These are phyloP conservation scores for Spencermartinsiella europaea DNA, from an alignment of 805 yeast genomes.

Conservation along the genomic window DNA sequence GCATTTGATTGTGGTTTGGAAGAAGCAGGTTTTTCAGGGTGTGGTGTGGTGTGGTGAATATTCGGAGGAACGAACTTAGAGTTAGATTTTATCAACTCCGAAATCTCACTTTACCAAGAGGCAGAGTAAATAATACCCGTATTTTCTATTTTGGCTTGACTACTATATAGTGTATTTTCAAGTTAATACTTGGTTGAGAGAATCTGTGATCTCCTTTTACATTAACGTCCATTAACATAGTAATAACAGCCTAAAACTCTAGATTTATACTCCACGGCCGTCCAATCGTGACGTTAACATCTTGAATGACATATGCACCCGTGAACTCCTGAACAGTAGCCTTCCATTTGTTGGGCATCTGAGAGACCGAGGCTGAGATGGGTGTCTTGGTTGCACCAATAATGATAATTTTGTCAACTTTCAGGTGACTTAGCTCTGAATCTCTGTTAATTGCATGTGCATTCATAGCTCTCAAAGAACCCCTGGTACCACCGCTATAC, in stretches of 20 bases:
- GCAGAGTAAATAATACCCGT: no score
- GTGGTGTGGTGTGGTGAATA: not conserved
- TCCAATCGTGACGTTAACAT: slow-evolving; percentile 46
- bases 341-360: slow-evolving; percentile 6
- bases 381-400: slow-evolving; percentile 28
- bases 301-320: slow-evolving; percentile 37
- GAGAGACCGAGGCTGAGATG: slow-evolving; percentile 26
- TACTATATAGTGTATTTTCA: no score
- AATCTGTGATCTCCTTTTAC: no score
- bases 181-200: no score
- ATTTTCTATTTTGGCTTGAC: no score
- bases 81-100: no score
- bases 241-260: no score
- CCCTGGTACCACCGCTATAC: slow-evolving; percentile 24
- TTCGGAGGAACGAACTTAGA: no score
- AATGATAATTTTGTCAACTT: slow-evolving; percentile 24
- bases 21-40: not conserved
- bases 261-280: slow-evolving; percentile 43
- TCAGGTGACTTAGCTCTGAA: slow-evolving; percentile 5
- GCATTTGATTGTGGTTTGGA: slow-evolving; percentile 6
- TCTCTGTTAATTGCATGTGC: slow-evolving; percentile 4
- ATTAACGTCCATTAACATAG: no score
- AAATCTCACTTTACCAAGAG: no score
- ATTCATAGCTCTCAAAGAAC: slow-evolving; percentile 11
- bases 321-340: slow-evolving; percentile 14